Base-by-base conservation (phyloP, 208 protist genomes). In the Jaenimonas drosophilae region DNA sequence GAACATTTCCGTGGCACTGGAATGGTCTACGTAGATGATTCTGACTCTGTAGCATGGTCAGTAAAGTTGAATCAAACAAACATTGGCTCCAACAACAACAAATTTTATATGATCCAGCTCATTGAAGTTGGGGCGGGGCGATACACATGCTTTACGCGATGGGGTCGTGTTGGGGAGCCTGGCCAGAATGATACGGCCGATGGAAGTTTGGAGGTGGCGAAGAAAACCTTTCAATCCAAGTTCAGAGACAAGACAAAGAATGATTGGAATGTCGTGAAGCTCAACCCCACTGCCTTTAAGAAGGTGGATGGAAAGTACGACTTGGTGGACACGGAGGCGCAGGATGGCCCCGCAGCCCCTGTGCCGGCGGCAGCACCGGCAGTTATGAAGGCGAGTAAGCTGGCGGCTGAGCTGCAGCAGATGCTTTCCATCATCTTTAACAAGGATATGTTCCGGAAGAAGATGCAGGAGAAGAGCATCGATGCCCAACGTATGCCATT, bases 61-160 rank as follows among this genome's bases (percentile, higher is more conserved):
- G n/a, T n/a, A n/a, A n/a, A n/a, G n/a, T n/a, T 95, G 36, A 92
- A 92, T 36, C 77, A 91, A 48, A 88, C 78, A 0, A 82, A 95
- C 53, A 66, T 84, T 11, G 29, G 49, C 23, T 21, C 40, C 20
- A 91, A 90, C 62, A 92, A 87, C 44, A 94, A 91, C 54, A 90
- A 89, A 50, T 91, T 79, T 52, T 92, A 89, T 54, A 51, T 90
- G 14, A 49, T 92, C 17, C 83, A 95, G 63, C 58, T 90, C 0
- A 52, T 95, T n/a, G 14, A 36, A 4, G 81, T 63, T 25, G 73
- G 71, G 43, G 29, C 84, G 39, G n/a, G n/a, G n/a, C n/a, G n/a
- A n/a, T n/a, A n/a, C n/a, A n/a, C n/a, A n/a, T n/a, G n/a, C n/a
- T 92, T 79, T 50, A 86, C 76, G 4, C 71, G 77, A 2, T 90